A percentile compares a stretch with the other conserved stretches of the same genome.
Evolutionary conservation across 2,329 filamentous ascomycete genomes (phyloP).

Genomic region (Microcyclosporella mali): DNA sequence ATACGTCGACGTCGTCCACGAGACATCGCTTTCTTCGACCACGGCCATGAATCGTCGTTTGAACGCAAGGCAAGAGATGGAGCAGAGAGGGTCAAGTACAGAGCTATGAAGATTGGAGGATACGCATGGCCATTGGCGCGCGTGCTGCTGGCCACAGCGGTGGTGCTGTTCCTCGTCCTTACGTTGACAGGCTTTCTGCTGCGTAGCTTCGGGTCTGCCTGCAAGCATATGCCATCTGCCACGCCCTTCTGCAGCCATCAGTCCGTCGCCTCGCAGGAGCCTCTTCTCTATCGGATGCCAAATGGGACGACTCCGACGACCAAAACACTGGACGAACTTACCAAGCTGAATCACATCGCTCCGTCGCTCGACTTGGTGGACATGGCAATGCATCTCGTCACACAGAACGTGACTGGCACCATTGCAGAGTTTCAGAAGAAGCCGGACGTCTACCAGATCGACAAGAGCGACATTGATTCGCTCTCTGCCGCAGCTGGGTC

Average conservation of each 20-base stretch:
- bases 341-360: constrained; percentile 5
- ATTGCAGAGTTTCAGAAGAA: constrained; percentile 2
- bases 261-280: neutral
- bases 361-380: constrained; percentile 9
- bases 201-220: neutral
- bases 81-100: neutral
- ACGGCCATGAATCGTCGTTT: neutral
- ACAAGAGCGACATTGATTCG: neutral
- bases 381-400: constrained; percentile 7
- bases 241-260: neutral
- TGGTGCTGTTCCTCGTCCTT: neutral
- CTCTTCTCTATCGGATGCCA: neutral
- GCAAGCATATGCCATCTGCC: neutral
- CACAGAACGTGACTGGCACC: constrained; percentile 5
- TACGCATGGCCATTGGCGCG: neutral
- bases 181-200: neutral
- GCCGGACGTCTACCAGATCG: neutral
- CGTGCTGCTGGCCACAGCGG: neutral
- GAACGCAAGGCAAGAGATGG: neutral
- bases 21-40: constrained; percentile 1
- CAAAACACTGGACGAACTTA: constrained; percentile 2
- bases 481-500: neutral
- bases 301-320: neutral
- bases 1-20: neutral
- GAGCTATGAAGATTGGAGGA: neutral